phyloP scores from a whole-genome alignment of 331 rosid species.

The Dryas integrifolia region DNA sequence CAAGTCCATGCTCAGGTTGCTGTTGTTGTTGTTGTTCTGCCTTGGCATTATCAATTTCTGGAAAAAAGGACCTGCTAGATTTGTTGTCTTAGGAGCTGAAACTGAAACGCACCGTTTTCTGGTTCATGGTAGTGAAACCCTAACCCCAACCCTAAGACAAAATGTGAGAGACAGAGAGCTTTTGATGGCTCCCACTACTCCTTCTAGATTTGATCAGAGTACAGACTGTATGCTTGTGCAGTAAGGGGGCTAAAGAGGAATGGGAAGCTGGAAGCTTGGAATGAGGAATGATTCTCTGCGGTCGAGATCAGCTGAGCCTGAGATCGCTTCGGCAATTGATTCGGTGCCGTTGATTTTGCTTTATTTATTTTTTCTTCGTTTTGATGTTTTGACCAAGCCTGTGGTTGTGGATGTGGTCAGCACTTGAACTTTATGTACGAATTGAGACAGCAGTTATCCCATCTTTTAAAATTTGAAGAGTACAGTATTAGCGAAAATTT shows the following conservation, averaged over 20 bases:
- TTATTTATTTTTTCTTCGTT: neutral
- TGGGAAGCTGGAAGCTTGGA: neutral
- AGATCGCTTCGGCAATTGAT: conserved; percentile 23
- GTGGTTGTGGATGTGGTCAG: neutral
- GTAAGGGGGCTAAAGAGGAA: neutral
- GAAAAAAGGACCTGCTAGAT: neutral
- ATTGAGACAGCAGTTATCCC: too few species aligned
- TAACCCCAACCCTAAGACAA: neutral
- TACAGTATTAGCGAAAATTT: neutral
- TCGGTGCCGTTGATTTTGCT: neutral
- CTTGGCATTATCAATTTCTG: conserved; percentile 46
- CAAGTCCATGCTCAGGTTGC: conserved; percentile 44
- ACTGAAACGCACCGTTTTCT: neutral
- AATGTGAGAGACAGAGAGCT: conserved; percentile 8
- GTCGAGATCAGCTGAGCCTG: neutral
- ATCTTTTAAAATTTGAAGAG: neutral
- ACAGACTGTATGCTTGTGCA: conserved; percentile 26
- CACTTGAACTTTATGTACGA: too few species aligned
- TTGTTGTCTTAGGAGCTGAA: neutral
- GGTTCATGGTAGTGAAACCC: conserved; percentile 8
- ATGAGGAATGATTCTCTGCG: conserved; percentile 19
- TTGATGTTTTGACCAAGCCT: conserved; percentile 1
- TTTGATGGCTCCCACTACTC: conserved; percentile 28
- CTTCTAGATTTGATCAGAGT: conserved; percentile 32
- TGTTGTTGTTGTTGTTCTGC: conserved; percentile 45